phyloP scores from a whole-genome alignment of 225 moss, liverwort and hornwort genomes.

The Polytrichum commune region DNA sequence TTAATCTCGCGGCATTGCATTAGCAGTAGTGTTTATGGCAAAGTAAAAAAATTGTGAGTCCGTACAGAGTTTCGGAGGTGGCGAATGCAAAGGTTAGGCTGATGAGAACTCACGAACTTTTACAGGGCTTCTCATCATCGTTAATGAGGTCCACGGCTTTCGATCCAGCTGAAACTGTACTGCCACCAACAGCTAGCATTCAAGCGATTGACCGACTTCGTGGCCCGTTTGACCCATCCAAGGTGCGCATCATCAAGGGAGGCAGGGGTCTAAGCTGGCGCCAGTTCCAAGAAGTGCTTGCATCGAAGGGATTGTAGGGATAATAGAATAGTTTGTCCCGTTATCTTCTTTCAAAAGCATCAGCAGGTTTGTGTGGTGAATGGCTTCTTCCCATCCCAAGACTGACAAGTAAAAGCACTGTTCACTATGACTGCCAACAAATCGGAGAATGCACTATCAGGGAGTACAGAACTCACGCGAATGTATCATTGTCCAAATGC shows the following conservation, averaged over 20 bases:
- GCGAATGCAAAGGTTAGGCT: not conserved
- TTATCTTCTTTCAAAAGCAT: too few species aligned
- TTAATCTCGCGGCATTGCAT: not conserved
- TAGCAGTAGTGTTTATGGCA: too few species aligned
- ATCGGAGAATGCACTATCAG: too few species aligned
- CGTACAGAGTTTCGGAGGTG: too few species aligned
- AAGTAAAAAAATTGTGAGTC: too few species aligned
- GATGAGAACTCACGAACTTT: not conserved
- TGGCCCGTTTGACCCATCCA: constrained; percentile 67
- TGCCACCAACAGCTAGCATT: constrained; percentile 60
- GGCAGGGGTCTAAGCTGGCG: constrained; percentile 71
- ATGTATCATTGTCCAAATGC: too few species aligned
- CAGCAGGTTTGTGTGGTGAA: too few species aligned
- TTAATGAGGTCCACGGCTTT: constrained; percentile 59
- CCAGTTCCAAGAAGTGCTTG: constrained; percentile 51
- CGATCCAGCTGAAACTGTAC: constrained; percentile 61
- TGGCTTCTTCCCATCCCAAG: too few species aligned
- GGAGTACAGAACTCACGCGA: too few species aligned
- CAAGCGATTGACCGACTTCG: constrained; percentile 68
- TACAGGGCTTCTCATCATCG: constrained; percentile 89
- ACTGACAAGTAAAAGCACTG: too few species aligned
- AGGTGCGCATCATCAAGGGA: constrained; percentile 61
- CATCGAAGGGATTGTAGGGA: constrained; percentile 37
- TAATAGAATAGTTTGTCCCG: too few species aligned
- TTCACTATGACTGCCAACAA: too few species aligned